phyloP scores from a whole-genome alignment of 225 moss, liverwort and hornwort species.

The Bryoerythrophyllum caledonicum region DNA sequence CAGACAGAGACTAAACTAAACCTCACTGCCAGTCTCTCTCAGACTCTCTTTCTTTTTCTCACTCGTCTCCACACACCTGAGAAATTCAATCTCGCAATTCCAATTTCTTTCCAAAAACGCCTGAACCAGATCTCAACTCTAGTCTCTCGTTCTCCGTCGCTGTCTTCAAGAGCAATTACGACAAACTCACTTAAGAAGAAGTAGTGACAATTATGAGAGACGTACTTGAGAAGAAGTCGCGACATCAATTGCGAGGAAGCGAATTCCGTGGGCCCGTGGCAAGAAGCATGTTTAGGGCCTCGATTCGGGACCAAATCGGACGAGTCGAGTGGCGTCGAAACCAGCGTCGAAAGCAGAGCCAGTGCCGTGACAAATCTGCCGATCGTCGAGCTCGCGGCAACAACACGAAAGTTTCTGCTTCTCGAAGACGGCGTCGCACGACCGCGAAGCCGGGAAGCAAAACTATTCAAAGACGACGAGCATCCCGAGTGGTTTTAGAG shows the following conservation, averaged over 20 bases:
- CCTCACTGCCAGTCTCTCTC: too few relatives aligned
- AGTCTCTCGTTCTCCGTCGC: neutral
- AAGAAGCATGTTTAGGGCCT: neutral
- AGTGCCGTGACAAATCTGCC: neutral
- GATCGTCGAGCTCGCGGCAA: neutral
- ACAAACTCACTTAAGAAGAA: neutral
- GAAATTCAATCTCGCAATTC: neutral
- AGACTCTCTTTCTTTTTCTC: too few relatives aligned
- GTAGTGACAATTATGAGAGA: neutral
- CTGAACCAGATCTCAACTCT: neutral
- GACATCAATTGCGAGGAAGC: conserved; percentile 3
- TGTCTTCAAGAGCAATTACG: neutral
- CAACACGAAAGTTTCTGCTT: conserved; percentile 3
- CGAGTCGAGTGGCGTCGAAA: neutral
- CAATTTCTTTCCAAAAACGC: neutral
- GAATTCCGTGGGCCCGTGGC: neutral
- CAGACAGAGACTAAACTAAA: too few relatives aligned
- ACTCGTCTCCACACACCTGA: neutral
- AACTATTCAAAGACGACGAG: neutral
- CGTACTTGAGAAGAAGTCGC: neutral
- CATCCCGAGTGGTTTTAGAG: neutral
- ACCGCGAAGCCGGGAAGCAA: neutral
- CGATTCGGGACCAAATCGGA: conserved; percentile 17
- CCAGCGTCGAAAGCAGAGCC: neutral
- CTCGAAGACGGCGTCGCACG: neutral